Evolutionary conservation across 2,329 filamentous ascomycete genomes (phyloP), one percentile per base, ranked within the genome.

Genomic region (Arachnomyces sp.): DNA sequence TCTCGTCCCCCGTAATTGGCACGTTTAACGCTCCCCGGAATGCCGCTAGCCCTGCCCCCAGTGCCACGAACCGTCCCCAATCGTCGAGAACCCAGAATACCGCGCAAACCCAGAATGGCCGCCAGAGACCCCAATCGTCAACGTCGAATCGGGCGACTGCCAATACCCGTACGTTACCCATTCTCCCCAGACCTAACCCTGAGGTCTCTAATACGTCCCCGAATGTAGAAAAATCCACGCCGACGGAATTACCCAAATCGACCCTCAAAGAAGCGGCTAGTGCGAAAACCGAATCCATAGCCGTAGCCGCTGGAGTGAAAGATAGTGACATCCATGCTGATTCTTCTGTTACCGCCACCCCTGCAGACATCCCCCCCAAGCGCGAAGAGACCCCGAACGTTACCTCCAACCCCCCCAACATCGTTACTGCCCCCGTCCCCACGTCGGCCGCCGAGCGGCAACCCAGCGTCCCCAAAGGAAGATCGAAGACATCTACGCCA

Each of bases 61-160:
- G 65, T 36, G 64, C 65, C 43, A 61, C 66, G 20, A 67, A 77
- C 43, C 76, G 82, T 32, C 81, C 84, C 9, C 71, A 76, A 37
- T 80, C 81, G 4, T 79, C 82, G 4, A 78, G 86, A 49, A 77
- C 79, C 29, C 79, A 87, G 56, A 89, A 83, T 54, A 85, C 84
- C 12, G 74, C 77, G 40, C 75, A 78, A 43, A 73, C 75, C n/a
- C 66, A 63, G 38, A 66, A 66, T 28, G 79, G 60, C 29, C 68
- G 67, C 33, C 68, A 84, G 37, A 69, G 76, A 28, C 76, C 79
- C 2, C 63, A 73, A 4, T 78, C 81, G 2, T 75, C 77, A 2
- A 68, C 76, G 8, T 76, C 80, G 2, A 80, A 69, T 49, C 82
- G 79, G 48, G 47, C 59, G 18, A 64, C 20, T 9, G 9, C 72